Evolutionary conservation across 2,329 filamentous ascomycete genomes (phyloP), one percentile per base, ranked within the genome.

Genomic region (Talaromyces marneffei): DNA sequence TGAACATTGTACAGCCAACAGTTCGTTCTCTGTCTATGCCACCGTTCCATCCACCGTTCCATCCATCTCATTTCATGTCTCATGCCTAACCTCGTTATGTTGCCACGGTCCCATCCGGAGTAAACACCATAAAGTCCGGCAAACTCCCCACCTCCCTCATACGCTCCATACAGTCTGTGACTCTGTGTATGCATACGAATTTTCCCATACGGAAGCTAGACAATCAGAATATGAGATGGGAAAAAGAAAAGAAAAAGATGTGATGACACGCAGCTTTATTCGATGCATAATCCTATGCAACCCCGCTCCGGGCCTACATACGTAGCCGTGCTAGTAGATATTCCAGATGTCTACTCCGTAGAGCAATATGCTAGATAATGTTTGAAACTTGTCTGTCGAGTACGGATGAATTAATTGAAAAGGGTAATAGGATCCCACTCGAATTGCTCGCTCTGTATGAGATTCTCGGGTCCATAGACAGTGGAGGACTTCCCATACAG

Each of bases 21-120:
- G 12, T 27, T n/a, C 39, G 39, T 42, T 20, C 39, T 40, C n/a
- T n/a, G n/a, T 42, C 10, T 9, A 53, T 54, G n/a, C 52, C 52
- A 54, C 52, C 52, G 52, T 54, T 35, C 33, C 52, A 54, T 54
- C 52, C 52, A 54, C 52, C 52, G 52, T 54, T 35, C 33, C 52
- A 54, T 54, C 50, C 29, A 35, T 48, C 14, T 48, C 52, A 54
- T 35, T 31, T 48, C 25, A 29, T 29, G 10, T 35, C 52, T 48
- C 25, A 29, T 29, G 10, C 3, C 12, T 16, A 16, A 48, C 23
- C 23, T 29, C 52, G 23, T 54, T 39, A 31, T 31, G 52, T 39
- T 18, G 52, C 18, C 18, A 18, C 40, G 8, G 44, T 53, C 48
- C 52, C 27, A 33, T 23, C 50, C 52, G 33, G 52, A 56, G 53